Conservation (phyloP, 345 rosid species). For the Citrus trifoliata region DNA sequence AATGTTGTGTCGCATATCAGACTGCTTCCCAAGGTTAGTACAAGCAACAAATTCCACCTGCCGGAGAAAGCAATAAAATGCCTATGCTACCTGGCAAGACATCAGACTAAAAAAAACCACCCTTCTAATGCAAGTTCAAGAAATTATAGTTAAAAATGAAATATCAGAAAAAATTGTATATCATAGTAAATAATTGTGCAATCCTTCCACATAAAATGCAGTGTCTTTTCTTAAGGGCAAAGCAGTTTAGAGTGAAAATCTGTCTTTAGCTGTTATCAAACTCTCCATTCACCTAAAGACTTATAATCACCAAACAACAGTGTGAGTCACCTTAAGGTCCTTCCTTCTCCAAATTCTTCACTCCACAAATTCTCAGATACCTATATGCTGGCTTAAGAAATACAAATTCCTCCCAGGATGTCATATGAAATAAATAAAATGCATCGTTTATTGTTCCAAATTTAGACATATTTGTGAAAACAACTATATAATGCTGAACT, state of each 20-base stretch:
- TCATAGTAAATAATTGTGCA: not conserved
- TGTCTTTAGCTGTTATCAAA: not conserved
- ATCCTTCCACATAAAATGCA: not conserved
- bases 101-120: not conserved
- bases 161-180: not conserved
- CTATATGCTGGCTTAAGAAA: slow-evolving; percentile 1
- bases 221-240: not conserved
- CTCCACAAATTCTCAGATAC: slow-evolving; percentile 7
- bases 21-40: not conserved
- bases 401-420: not conserved
- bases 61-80: not conserved
- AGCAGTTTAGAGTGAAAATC: not conserved
- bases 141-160: not conserved
- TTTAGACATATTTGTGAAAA: not conserved
- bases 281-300: not conserved
- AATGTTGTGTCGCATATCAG: not conserved
- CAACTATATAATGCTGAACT: not conserved
- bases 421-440: not conserved
- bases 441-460: not conserved
- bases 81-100: not conserved
- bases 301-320: not conserved
- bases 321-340: not conserved
- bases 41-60: not conserved
- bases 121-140: not conserved
- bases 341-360: not conserved